Evolutionary conservation across 768 basidiomycete species (phyloP).

Genomic region (Termitomyces sp.): DNA sequence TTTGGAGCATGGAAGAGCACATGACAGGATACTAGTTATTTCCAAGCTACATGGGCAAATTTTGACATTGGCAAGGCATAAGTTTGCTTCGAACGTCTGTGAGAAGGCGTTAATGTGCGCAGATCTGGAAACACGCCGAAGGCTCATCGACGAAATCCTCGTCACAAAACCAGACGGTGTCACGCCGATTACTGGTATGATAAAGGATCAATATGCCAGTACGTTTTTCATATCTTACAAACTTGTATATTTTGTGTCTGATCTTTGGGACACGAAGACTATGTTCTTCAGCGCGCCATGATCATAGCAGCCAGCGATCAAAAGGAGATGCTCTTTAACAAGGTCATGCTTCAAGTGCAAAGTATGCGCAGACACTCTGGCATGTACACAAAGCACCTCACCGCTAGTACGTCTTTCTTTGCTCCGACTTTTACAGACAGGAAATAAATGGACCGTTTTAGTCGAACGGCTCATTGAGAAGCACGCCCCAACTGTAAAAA

Average conservation of each 20-base stretch:
- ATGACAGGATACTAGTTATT: constrained; percentile 68
- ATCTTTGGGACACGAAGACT: constrained; percentile 52
- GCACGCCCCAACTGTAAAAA: constrained; percentile 26
- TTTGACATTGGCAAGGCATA: constrained; percentile 77
- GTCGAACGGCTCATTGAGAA: constrained; percentile 71
- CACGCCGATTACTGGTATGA: constrained; percentile 66
- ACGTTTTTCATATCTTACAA: constrained; percentile 26
- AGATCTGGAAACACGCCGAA: constrained; percentile 57
- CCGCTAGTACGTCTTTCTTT: constrained; percentile 57
- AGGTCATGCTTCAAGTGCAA: constrained; percentile 63
- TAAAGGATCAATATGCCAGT: constrained; percentile 92
- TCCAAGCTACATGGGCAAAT: constrained; percentile 73
- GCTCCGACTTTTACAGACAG: not conserved
- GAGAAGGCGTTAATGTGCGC: constrained; percentile 82
- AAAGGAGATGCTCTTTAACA: constrained; percentile 56
- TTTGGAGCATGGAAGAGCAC: constrained; percentile 70
- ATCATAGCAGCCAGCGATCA: constrained; percentile 69
- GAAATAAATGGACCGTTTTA: constrained; percentile 21
- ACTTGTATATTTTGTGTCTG: not conserved
- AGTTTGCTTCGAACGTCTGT: constrained; percentile 94
- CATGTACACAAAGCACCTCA: constrained; percentile 76
- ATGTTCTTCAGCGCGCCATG: constrained; percentile 81
- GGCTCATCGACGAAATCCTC: constrained; percentile 82
- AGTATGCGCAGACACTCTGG: constrained; percentile 71
- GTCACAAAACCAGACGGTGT: constrained; percentile 58